These are phyloP conservation scores for Lipomyces orientalis DNA, from an alignment of 805 yeast species.

Conservation along the genomic window DNA sequence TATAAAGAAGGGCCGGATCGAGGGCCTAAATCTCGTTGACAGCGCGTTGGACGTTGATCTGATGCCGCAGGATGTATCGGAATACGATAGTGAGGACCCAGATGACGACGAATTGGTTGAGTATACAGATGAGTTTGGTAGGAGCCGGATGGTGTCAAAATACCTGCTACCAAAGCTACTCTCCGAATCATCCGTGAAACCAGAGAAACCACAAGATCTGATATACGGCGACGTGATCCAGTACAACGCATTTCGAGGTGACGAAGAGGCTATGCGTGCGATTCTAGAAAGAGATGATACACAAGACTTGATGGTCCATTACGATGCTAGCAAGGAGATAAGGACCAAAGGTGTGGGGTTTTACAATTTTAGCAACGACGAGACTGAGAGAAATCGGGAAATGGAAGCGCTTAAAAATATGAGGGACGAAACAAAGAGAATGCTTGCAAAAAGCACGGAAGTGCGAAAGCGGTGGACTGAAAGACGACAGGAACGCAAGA, in stretches of 20 bases:
- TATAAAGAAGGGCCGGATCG: slow-evolving; percentile 23
- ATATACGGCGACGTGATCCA: slow-evolving; percentile 40
- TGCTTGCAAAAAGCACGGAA: slow-evolving; percentile 12
- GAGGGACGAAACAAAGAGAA: slow-evolving; percentile 30
- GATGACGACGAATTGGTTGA: slow-evolving; percentile 37
- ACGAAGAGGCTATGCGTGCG: slow-evolving; percentile 36
- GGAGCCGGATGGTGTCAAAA: slow-evolving; percentile 35
- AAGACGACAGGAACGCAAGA: slow-evolving; percentile 20
- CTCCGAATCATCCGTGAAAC: slow-evolving; percentile 16
- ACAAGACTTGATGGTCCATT: slow-evolving; percentile 29
- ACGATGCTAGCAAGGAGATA: slow-evolving; percentile 38
- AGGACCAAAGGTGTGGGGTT: slow-evolving; percentile 40
- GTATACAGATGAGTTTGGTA: slow-evolving; percentile 39
- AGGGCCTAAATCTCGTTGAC: slow-evolving; percentile 19
- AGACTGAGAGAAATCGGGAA: slow-evolving; percentile 28
- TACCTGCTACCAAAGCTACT: slow-evolving; percentile 15
- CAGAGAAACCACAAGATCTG: slow-evolving; percentile 30
- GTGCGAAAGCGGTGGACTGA: slow-evolving; percentile 17
- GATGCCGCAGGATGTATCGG: slow-evolving; percentile 18
- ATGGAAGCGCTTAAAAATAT: slow-evolving; percentile 35
- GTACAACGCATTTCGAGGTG: slow-evolving; percentile 32
- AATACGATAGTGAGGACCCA: slow-evolving; percentile 4
- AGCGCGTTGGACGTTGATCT: slow-evolving; percentile 37
- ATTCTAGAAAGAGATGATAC: slow-evolving; percentile 28
- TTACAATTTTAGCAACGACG: slow-evolving; percentile 38